phyloP scores from a whole-genome alignment of 148 eudicot species.

The Chenopodium album region DNA sequence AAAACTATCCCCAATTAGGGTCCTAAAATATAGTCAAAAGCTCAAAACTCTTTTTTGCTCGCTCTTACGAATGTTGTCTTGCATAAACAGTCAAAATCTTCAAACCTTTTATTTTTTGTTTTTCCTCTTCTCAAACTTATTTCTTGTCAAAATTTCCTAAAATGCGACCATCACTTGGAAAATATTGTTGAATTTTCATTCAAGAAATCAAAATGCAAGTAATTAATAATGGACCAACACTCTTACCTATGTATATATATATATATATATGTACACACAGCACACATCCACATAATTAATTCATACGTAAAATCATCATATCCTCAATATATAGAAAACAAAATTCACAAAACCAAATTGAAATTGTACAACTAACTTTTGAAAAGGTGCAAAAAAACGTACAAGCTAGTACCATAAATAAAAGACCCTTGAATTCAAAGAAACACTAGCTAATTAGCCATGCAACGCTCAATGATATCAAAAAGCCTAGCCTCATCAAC shows the following conservation, averaged over 20 bases:
- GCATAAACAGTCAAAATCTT: conserved; percentile 27
- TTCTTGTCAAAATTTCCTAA: conserved; percentile 25
- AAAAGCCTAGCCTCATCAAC: conserved; percentile 8
- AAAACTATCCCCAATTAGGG: conserved; percentile 8
- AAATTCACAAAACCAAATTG: not conserved
- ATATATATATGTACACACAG: not conserved
- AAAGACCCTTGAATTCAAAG: not conserved
- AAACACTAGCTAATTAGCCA: conserved; percentile 7
- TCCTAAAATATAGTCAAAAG: not conserved
- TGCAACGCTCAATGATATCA: conserved; percentile 33
- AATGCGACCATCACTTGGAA: conserved; percentile 13
- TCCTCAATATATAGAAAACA: not conserved
- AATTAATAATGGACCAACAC: not conserved
- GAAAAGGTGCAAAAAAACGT: not conserved
- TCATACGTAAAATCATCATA: not conserved
- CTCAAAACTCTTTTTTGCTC: not conserved
- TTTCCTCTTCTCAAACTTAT: not conserved
- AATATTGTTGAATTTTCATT: conserved; percentile 10
- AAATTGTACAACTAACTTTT: not conserved
- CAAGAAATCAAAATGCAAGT: conserved; percentile 13
- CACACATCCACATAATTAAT: not conserved
- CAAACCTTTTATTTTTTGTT: conserved; percentile 18
- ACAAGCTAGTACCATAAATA: no score
- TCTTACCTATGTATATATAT: not conserved
- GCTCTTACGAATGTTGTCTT: not conserved